Conservation (phyloP, 495 filamentous ascomycete species). For the Daldinia loculata region DNA sequence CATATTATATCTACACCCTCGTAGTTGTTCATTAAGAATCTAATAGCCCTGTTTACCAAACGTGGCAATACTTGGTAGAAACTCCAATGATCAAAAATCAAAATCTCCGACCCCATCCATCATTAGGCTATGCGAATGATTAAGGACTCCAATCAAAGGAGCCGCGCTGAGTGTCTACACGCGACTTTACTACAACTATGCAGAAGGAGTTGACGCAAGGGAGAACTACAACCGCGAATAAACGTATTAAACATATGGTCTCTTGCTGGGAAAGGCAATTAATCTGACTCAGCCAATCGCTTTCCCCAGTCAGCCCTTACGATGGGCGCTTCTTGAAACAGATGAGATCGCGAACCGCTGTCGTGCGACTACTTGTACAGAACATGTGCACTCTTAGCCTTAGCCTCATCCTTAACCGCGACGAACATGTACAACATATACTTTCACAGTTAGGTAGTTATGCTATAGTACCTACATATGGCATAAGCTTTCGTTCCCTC, state of each 20-base stretch:
- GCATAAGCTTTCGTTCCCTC: background rate
- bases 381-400: background rate
- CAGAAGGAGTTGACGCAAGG: background rate
- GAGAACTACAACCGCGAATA: slow-evolving; percentile 2
- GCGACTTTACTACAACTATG: slow-evolving; percentile 3
- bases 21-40: background rate
- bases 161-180: background rate
- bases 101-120: background rate
- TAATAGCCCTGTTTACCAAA: slow-evolving; percentile 15
- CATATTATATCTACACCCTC: background rate
- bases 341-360: slow-evolving; percentile 3
- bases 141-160: slow-evolving; percentile 23
- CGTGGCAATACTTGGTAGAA: background rate
- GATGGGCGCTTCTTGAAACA: slow-evolving; percentile 9
- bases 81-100: slow-evolving; percentile 12
- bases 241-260: background rate
- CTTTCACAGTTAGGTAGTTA: background rate
- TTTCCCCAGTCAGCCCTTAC: slow-evolving; percentile 1
- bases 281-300: background rate
- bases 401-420: background rate
- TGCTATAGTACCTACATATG: background rate
- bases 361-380: background rate
- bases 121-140: slow-evolving; percentile 21
- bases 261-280: background rate
- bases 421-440: background rate